Conservation (phyloP, 2,329 filamentous ascomycete species). For the Xylariaceae sp. region DNA sequence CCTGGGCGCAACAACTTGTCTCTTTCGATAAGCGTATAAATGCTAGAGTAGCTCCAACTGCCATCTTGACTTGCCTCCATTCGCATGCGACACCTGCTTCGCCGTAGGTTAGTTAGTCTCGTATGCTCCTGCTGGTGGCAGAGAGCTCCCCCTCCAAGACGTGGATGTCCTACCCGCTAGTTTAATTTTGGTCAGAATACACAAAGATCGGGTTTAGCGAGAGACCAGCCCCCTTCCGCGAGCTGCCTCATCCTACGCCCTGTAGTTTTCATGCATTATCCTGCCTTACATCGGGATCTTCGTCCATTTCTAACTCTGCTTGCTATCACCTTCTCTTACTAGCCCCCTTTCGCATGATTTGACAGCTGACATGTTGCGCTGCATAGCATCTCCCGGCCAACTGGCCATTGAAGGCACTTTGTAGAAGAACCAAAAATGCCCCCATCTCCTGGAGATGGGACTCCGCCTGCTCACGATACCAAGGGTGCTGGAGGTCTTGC, state of each 20-base stretch:
- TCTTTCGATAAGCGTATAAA: conserved; percentile 9
- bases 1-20: background rate
- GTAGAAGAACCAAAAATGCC: conserved; percentile 58
- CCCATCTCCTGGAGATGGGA: conserved; percentile 63
- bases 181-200: background rate
- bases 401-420: conserved; percentile 46
- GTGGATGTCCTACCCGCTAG: background rate
- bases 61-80: conserved; percentile 22
- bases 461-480: conserved; percentile 58
- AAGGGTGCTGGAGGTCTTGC: conserved; percentile 63
- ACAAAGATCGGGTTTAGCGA: background rate
- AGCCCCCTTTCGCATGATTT: conserved; percentile 7
- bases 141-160: background rate
- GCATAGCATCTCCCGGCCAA: conserved; percentile 52
- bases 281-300: background rate
- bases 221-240: background rate
- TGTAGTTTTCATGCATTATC: background rate
- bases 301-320: too few species aligned
- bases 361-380: conserved; percentile 50
- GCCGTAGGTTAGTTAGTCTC: conserved; percentile 17
- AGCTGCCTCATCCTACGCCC: background rate
- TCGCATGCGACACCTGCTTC: conserved; percentile 36
- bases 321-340: background rate
- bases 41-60: conserved; percentile 13
- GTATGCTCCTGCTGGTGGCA: background rate